Percentiles rank a stretch among this genome's conserved stretches.
These are phyloP conservation scores for Leccinum subgranulosum DNA, from an alignment of 768 basidiomycete genomes.

Conservation along the genomic window DNA sequence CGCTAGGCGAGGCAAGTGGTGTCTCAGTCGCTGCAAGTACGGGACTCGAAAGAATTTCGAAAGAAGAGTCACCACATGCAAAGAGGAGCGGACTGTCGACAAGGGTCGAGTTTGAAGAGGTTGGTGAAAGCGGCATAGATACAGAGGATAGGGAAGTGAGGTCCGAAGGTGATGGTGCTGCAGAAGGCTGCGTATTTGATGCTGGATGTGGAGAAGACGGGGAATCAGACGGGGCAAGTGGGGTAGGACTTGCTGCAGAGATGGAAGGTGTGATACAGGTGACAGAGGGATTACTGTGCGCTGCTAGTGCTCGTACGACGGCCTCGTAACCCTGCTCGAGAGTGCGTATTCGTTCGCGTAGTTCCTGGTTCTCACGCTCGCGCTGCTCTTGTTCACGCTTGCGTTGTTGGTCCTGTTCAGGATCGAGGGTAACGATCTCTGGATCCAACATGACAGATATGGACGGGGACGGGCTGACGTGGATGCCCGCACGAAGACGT, in stretches of 20 bases:
- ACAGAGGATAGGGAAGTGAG: slow-evolving; percentile 30
- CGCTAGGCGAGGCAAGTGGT: slow-evolving; percentile 20
- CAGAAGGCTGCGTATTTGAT: slow-evolving; percentile 21
- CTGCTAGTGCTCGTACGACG: slow-evolving; percentile 69
- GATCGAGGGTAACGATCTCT: slow-evolving; percentile 24
- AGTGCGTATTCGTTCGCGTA: slow-evolving; percentile 71
- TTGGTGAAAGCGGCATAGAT: slow-evolving; percentile 39
- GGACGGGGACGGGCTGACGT: slow-evolving; percentile 25
- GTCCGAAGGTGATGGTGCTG: slow-evolving; percentile 16
- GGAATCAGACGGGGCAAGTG: slow-evolving; percentile 17
- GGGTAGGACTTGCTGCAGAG: slow-evolving; percentile 10
- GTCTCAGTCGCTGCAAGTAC: slow-evolving; percentile 34
- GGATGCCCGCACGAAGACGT: slow-evolving; percentile 56
- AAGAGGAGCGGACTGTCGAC: slow-evolving; percentile 31
- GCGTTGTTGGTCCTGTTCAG: slow-evolving; percentile 30
- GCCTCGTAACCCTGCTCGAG: slow-evolving; percentile 82
- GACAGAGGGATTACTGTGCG: slow-evolving; percentile 45
- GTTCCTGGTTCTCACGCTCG: slow-evolving; percentile 69
- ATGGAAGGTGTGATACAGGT: slow-evolving; percentile 12
- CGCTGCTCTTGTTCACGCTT: slow-evolving; percentile 38
- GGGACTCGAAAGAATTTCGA: slow-evolving; percentile 38
- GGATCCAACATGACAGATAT: slow-evolving; percentile 12
- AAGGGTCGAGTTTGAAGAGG: slow-evolving; percentile 41
- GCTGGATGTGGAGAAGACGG: slow-evolving; percentile 19
- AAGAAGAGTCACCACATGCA: slow-evolving; percentile 19